Evolutionary conservation across 768 basidiomycete genomes (phyloP), one percentile per base, ranked within the genome.

Genomic region (Obba rivulosa): DNA sequence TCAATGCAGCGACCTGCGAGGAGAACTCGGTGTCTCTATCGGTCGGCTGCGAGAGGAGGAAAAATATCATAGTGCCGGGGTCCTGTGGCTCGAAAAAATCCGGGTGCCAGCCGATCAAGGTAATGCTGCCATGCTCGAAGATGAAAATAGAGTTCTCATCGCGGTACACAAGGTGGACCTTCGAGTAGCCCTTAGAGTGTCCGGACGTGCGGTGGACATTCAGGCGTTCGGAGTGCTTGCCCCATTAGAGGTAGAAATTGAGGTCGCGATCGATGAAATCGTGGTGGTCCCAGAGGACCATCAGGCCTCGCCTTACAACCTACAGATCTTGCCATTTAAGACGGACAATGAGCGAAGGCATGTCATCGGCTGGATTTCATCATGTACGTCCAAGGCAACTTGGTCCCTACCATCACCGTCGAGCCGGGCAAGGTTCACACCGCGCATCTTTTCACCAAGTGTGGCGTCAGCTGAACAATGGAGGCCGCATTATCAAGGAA

Each of bases 1-100:
- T 81, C 48, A 91, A 71, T 2, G 81, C 77, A 17, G 82, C 79
- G 22, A 82, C 76, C 58, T 84, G 82, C 9, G 81, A 85, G 0
- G 78, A 76, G 70, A 86, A 87, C 34, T 85, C 66, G 0, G 85
- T 87, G 62, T 87, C 87, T 4, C 85, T 84, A 24, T 85, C 83
- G 7, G 76, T 78, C 48, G 90, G 76, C 53, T 80, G 70, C 31
- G 82, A 65, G 62, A 92, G 71, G 40, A 94, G 73, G 77, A 88
- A 92, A 62, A 93, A 83, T 2, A 87, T 86, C 3, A 89, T 93
- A 23, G 91, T 63, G 18, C 88, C 90, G 4, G 88, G 89, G 18
- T 90, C 90, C 63, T 92, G 90, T 16, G 80, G 73, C 65, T 93
- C 91, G 63, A 92, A 92, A 34, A 87, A 86, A 63, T 88, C 87